Conservation (phyloP, 768 basidiomycete species). For the Leccinum uliginosum region DNA sequence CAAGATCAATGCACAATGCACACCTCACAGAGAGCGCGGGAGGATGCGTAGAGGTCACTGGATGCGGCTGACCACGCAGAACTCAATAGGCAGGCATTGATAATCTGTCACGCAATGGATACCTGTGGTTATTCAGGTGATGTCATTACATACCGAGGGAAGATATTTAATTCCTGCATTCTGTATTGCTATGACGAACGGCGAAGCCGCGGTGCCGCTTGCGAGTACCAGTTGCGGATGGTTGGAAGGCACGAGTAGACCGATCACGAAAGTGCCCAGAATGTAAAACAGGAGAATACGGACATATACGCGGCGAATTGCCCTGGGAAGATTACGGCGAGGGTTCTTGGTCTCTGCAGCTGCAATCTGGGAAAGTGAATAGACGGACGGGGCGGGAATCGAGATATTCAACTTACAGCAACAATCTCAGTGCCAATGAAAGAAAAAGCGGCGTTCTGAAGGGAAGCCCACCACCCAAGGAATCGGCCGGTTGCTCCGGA, state of each 20-base stretch:
- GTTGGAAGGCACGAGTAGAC: background rate
- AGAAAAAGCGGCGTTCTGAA: background rate
- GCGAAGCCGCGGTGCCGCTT: background rate
- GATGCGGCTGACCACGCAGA: background rate
- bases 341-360: background rate
- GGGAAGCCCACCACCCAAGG: background rate
- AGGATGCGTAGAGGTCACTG: conserved; percentile 41
- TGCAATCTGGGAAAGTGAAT: background rate
- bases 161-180: background rate
- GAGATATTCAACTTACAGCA: background rate
- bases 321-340: background rate
- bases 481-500: background rate
- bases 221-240: background rate
- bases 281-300: background rate
- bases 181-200: background rate
- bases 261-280: background rate
- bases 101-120: background rate
- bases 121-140: background rate
- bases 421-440: background rate
- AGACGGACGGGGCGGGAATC: background rate
- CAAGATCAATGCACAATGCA: background rate
- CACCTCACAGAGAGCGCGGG: conserved; percentile 73
- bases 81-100: background rate
- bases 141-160: background rate
- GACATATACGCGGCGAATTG: background rate